Conservation (phyloP, 805 yeast genomes). For the Sugiyamaella marilandica region DNA sequence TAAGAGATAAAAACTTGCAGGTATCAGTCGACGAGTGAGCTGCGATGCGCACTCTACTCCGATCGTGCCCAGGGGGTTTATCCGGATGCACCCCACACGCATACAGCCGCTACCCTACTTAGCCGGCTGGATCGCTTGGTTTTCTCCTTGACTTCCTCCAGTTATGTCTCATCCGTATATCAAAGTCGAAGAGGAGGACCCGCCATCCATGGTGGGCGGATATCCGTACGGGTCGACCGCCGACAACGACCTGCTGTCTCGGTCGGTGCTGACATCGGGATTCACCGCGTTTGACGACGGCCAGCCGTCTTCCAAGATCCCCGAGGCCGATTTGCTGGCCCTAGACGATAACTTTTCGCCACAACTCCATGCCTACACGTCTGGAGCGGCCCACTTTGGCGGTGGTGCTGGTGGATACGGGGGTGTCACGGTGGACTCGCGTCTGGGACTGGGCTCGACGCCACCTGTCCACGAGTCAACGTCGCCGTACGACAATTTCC, state of each 20-base stretch:
- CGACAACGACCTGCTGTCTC: slow-evolving; percentile 10
- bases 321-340: slow-evolving; percentile 26
- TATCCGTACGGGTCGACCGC: not conserved
- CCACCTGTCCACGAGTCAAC: slow-evolving; percentile 27
- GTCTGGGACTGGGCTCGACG: slow-evolving; percentile 17
- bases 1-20: too few species aligned
- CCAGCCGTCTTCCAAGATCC: slow-evolving; percentile 18
- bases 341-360: slow-evolving; percentile 21
- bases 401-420: not conserved
- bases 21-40: too few species aligned
- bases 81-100: not conserved
- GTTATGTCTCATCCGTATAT: slow-evolving; percentile 14
- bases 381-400: slow-evolving; percentile 7
- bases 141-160: not conserved
- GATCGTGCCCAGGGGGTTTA: not conserved
- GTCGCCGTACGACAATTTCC: slow-evolving; percentile 30
- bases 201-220: not conserved
- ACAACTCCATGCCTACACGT: slow-evolving; percentile 10
- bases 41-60: too few species aligned
- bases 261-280: slow-evolving; percentile 17
- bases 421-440: not conserved
- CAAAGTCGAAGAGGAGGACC: slow-evolving; percentile 12
- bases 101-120: not conserved
- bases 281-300: slow-evolving; percentile 16
- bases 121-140: not conserved